Conservation (phyloP, 2,329 filamentous ascomycete genomes). For the Sporothrix phasma region DNA sequence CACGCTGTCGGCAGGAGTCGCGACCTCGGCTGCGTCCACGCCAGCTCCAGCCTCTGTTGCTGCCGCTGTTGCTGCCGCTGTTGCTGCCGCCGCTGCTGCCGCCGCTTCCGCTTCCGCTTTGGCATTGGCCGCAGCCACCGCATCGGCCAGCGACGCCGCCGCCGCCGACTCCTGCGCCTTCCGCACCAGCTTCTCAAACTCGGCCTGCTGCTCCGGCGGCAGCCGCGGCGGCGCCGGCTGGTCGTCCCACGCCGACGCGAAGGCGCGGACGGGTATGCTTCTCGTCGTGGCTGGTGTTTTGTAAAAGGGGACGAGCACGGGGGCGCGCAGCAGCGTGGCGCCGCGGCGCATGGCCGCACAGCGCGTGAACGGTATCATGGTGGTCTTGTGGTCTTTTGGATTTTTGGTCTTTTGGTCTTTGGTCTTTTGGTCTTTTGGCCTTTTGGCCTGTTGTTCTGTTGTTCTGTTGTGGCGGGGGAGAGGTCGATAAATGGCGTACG, state of each 20-base stretch:
- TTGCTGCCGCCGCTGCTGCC: background rate
- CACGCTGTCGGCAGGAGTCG: too few species aligned
- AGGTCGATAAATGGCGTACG: too few species aligned
- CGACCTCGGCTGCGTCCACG: background rate
- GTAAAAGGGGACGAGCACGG: background rate
- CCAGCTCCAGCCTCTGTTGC: background rate
- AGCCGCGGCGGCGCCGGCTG: conserved; percentile 73
- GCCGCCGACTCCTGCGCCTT: conserved; percentile 36
- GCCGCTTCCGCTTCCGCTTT: conserved; percentile 37
- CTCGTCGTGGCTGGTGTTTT: background rate
- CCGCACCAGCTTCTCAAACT: conserved; percentile 79
- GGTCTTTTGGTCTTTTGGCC: too few species aligned
- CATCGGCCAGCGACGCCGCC: conserved; percentile 16
- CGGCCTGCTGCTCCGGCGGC: conserved; percentile 77
- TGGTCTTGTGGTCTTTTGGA: too few species aligned
- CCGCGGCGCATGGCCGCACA: background rate
- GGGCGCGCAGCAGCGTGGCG: background rate
- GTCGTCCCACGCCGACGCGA: conserved; percentile 31
- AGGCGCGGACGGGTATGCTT: background rate
- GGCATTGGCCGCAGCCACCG: conserved; percentile 2
- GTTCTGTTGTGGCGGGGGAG: too few species aligned
- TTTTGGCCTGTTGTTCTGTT: too few species aligned
- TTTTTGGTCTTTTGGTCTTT: too few species aligned
- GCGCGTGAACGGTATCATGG: background rate
- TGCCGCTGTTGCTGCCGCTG: background rate